Conservation (phyloP, 169 alveolate species). For the Plasmodium billcollinsi region DNA sequence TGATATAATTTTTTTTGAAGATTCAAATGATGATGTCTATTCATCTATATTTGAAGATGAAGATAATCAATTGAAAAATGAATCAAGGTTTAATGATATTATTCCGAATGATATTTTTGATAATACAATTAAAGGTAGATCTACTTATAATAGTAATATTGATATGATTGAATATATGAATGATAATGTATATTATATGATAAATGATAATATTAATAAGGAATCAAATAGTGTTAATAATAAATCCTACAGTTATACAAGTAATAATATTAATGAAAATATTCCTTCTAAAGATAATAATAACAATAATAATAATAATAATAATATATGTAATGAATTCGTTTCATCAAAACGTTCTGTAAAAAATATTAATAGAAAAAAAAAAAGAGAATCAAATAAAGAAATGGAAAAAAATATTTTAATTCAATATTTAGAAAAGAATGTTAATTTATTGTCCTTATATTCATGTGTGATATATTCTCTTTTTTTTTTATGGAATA, state of each 20-base stretch:
- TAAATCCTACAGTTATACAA: neutral
- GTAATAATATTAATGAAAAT: neutral
- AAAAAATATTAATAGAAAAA: neutral
- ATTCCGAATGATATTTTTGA: too few species aligned
- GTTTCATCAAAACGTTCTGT: neutral
- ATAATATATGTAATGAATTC: neutral
- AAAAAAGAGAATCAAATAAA: conserved; percentile 3
- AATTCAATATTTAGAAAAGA: conserved; percentile 56
- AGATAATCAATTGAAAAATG: too few species aligned
- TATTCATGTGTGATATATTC: conserved; percentile 62
- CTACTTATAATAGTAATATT: too few species aligned
- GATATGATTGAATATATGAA: too few species aligned
- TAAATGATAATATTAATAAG: neutral
- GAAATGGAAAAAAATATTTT: conserved; percentile 7
- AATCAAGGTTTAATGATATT: too few species aligned
- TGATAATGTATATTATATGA: too few species aligned
- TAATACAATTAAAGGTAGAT: too few species aligned
- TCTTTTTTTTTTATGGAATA: conserved; percentile 39
- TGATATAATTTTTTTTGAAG: too few species aligned
- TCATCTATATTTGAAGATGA: too few species aligned
- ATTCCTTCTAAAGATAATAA: neutral
- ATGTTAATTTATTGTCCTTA: conserved; percentile 25
- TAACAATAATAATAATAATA: neutral
- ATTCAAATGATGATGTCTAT: too few species aligned
- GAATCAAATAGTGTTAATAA: neutral